These are phyloP conservation scores for Silene latifolia DNA, from an alignment of 148 eudicot genomes.

Conservation along the genomic window DNA sequence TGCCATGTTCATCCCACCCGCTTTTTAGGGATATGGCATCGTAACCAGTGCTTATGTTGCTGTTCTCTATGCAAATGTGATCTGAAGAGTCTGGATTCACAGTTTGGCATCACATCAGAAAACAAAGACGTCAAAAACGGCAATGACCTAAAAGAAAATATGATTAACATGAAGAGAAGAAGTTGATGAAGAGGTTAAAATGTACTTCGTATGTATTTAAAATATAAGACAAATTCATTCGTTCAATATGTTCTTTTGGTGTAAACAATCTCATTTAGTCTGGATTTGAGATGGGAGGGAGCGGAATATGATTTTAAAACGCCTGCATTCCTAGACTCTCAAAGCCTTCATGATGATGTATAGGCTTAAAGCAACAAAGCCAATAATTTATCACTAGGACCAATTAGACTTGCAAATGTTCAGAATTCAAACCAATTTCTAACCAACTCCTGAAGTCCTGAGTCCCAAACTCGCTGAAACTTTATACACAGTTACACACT, in stretches of 20 bases:
- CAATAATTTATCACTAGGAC: background rate
- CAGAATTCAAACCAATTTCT: background rate
- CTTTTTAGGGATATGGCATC: constrained; percentile 59
- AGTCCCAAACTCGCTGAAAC: too few relatives aligned
- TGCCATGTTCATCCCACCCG: constrained; percentile 58
- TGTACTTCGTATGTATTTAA: background rate
- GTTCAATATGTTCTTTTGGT: too few relatives aligned
- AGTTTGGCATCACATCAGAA: constrained; percentile 8
- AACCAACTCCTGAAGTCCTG: background rate
- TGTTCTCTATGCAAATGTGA: constrained; percentile 42
- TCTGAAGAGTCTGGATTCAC: constrained; percentile 49
- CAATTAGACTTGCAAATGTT: background rate
- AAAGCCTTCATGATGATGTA: background rate
- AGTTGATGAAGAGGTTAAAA: background rate
- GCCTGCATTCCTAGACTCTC: background rate
- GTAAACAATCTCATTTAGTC: too few relatives aligned
- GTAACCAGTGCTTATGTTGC: constrained; percentile 48
- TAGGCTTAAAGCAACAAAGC: background rate
- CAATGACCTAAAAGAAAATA: background rate
- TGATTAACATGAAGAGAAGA: background rate
- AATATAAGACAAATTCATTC: background rate
- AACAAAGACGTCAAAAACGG: background rate
- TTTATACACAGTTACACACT: too few relatives aligned
- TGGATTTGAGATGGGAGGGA: too few relatives aligned
- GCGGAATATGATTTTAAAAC: too few relatives aligned